phyloP scores from a whole-genome alignment of 2,329 filamentous ascomycete species.

The Verruconis gallopava region DNA sequence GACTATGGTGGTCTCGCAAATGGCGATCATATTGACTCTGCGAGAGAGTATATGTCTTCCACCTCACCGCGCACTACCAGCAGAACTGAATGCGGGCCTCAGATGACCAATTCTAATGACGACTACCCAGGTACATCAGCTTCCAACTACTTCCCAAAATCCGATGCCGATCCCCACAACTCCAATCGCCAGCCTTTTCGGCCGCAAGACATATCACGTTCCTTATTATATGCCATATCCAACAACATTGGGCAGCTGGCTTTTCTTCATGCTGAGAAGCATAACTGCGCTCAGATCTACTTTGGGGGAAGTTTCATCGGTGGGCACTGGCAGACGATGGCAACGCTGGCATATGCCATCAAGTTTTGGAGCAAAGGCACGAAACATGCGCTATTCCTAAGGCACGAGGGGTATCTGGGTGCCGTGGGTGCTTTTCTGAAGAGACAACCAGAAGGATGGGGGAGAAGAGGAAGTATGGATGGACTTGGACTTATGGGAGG shows the following conservation, averaged over 20 bases:
- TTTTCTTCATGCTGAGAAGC: constrained; percentile 92
- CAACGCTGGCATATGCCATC: constrained; percentile 91
- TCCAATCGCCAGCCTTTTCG: constrained; percentile 42
- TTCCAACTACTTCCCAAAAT: constrained; percentile 2
- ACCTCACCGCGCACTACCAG: constrained; percentile 11
- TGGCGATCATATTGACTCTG: constrained; percentile 26
- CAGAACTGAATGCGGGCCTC: constrained; percentile 9
- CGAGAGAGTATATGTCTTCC: background rate
- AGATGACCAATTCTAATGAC: constrained; percentile 9
- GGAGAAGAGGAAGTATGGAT: constrained; percentile 66
- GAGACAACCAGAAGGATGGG: constrained; percentile 83
- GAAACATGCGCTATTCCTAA: constrained; percentile 90
- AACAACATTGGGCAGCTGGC: constrained; percentile 99
- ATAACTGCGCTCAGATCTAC: constrained; percentile 83
- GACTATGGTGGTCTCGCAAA: constrained; percentile 49
- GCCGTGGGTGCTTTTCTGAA: constrained; percentile 90
- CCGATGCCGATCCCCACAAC: constrained; percentile 23
- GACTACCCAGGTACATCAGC: background rate
- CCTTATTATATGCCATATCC: constrained; percentile 67
- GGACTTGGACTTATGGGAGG: constrained; percentile 2
- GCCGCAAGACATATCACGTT: constrained; percentile 75
- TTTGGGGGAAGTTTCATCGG: constrained; percentile 96
- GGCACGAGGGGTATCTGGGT: constrained; percentile 91
- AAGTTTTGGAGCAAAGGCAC: constrained; percentile 91
- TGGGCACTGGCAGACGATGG: constrained; percentile 94